A percentile compares a stretch with the other conserved stretches of the same genome.
Evolutionary conservation across 495 filamentous ascomycete genomes (phyloP).

Genomic region (Hypoxylon rickii): DNA sequence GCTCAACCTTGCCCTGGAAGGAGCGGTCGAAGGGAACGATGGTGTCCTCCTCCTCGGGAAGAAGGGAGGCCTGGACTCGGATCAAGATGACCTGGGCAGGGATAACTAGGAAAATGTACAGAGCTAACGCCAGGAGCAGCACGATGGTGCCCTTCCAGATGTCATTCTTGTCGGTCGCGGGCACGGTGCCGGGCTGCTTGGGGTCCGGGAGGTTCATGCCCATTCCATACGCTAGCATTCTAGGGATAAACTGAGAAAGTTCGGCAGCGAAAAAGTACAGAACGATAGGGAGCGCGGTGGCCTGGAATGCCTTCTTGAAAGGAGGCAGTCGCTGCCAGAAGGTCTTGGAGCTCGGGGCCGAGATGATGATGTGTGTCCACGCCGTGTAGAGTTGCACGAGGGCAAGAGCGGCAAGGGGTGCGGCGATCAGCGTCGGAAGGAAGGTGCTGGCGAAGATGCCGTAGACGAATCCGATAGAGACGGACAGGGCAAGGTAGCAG

Average conservation of each 20-base stretch:
- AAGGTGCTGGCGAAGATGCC: conserved; percentile 25
- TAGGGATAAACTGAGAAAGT: conserved; percentile 31
- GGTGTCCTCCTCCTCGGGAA: conserved; percentile 53
- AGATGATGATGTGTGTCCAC: conserved; percentile 54
- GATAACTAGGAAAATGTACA: conserved; percentile 44
- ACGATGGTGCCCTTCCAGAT: conserved; percentile 43
- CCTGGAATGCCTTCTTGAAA: conserved; percentile 47
- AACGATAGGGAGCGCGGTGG: conserved; percentile 47
- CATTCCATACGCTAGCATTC: conserved; percentile 35
- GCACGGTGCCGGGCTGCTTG: conserved; percentile 19
- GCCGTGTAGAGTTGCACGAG: conserved; percentile 45
- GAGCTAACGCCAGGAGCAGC: conserved; percentile 27
- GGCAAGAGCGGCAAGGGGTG: conserved; percentile 40
- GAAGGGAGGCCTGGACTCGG: conserved; percentile 56
- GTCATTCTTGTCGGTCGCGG: conserved; percentile 26
- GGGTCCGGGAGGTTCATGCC: conserved; percentile 35
- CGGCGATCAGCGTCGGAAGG: conserved; percentile 40
- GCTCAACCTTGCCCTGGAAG: conserved; percentile 53
- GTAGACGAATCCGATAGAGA: conserved; percentile 23
- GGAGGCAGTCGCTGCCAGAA: conserved; percentile 53
- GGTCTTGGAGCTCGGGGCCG: conserved; percentile 39
- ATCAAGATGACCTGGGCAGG: conserved; percentile 49
- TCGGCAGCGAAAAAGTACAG: conserved; percentile 40
- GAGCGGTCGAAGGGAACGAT: conserved; percentile 58
- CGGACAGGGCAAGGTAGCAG: conserved; percentile 27